Evolutionary conservation across 2,329 filamentous ascomycete species (phyloP), one percentile per base, ranked within the genome.

Genomic region (Metarhizium rileyi): DNA sequence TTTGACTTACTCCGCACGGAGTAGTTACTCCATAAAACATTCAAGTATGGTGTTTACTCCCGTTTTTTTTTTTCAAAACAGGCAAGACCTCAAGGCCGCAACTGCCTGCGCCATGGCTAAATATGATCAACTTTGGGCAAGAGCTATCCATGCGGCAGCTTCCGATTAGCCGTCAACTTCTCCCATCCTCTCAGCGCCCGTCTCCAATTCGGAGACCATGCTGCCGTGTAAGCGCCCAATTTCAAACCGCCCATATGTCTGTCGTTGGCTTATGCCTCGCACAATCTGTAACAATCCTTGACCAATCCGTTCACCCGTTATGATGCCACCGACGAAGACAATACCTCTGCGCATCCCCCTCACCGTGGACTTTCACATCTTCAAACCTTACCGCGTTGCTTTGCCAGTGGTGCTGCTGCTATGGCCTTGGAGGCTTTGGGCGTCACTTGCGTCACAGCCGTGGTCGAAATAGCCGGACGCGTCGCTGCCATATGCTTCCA

Each of bases 381-480:
- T 16, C 6, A 16, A 16, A 5, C 35, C 8, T 20, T n/a, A 12
- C 16, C 35, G 16, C 20, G 5, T 18, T 22, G 35, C 35, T 10
- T 20, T 38, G 35, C 35, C 18, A 38, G n/a, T 14, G 10, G 26
- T 26, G 41, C 8, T 22, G 26, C 10, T 28, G 26, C 41, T 22
- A 27, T 27, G 41, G 43, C 26, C 26, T 30, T 44, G 23, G 43
- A 33, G 43, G 43, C 43, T 20, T 26, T 27, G 43, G 62, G 61
- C 35, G 53, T 58, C 12, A 63, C 61, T 25, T 62, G 60, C 56
- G 57, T 68, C 36, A 61, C 68, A 38, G 63, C 67, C 43, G 63
- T 70, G 30, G 52, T 68, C 44, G 61, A 70, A 46, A 50, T 70
- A 48, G 65, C 66, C 25, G 58, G 56, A 36, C 69, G 69, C 36